These are phyloP conservation scores for Volutella citrinella DNA, from an alignment of 2,329 filamentous ascomycete genomes.

Conservation along the genomic window DNA sequence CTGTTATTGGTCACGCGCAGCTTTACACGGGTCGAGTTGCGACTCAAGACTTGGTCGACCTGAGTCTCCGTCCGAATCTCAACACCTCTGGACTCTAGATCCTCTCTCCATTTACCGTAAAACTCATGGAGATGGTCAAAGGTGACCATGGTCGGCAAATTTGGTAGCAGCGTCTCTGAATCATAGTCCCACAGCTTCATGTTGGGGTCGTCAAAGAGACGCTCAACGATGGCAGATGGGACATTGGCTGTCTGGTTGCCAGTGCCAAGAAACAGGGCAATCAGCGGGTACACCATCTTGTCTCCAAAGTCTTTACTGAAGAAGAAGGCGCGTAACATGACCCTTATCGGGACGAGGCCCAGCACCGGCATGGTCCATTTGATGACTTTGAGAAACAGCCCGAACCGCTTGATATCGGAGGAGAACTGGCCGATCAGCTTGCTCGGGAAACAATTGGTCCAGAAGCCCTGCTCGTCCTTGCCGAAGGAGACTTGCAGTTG, in stretches of 20 bases:
- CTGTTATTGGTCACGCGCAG: slow-evolving; percentile 49
- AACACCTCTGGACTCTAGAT: slow-evolving; percentile 53
- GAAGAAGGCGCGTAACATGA: slow-evolving; percentile 64
- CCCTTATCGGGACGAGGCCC: slow-evolving; percentile 59
- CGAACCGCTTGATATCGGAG: slow-evolving; percentile 35
- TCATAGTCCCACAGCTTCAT: slow-evolving; percentile 61
- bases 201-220: slow-evolving; percentile 55
- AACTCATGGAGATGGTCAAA: slow-evolving; percentile 62
- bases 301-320: slow-evolving; percentile 70
- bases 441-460: slow-evolving; percentile 64
- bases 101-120: slow-evolving; percentile 57
- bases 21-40: slow-evolving; percentile 49
- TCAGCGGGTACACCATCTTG: slow-evolving; percentile 67
- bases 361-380: slow-evolving; percentile 59
- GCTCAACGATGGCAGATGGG: slow-evolving; percentile 63
- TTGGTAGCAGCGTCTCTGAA: slow-evolving; percentile 50
- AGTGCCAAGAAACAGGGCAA: slow-evolving; percentile 71
- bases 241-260: slow-evolving; percentile 74
- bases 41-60: slow-evolving; percentile 48
- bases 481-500: slow-evolving; percentile 61
- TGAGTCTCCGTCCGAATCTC: slow-evolving; percentile 55
- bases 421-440: slow-evolving; percentile 53
- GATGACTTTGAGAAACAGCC: slow-evolving; percentile 52
- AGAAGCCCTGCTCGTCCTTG: slow-evolving; percentile 58
- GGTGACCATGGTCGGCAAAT: slow-evolving; percentile 63